Percentiles rank a stretch among this genome's conserved stretches.
Evolutionary conservation across 2,329 filamentous ascomycete species (phyloP).

Genomic region (Nakataea oryzae): DNA sequence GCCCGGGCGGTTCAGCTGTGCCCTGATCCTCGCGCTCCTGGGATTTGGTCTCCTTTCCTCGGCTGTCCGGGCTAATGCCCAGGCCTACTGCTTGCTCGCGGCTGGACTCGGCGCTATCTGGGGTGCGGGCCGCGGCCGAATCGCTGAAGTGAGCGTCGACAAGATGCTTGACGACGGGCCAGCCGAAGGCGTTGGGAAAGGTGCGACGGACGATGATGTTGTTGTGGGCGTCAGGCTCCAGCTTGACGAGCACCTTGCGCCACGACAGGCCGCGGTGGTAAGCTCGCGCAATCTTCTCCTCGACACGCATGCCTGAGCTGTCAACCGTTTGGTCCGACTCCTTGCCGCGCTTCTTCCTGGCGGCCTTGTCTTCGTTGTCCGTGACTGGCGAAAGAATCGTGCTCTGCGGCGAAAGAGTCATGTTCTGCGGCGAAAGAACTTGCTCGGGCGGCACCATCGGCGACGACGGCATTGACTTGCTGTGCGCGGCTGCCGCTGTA

Average conservation of each 20-base stretch:
- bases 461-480: constrained; percentile 22
- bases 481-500: constrained; percentile 12
- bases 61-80: constrained; percentile 41
- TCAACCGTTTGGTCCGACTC: constrained; percentile 39
- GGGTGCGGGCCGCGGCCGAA: constrained; percentile 50
- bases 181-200: constrained; percentile 96
- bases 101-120: constrained; percentile 57
- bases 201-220: constrained; percentile 94
- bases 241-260: constrained; percentile 91
- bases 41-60: constrained; percentile 55
- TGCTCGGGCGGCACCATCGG: constrained; percentile 20
- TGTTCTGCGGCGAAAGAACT: constrained; percentile 12
- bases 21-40: constrained; percentile 8
- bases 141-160: constrained; percentile 92
- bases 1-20: neutral
- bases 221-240: constrained; percentile 96
- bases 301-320: constrained; percentile 69
- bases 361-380: neutral
- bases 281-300: constrained; percentile 94
- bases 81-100: constrained; percentile 58
- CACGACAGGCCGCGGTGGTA: constrained; percentile 89
- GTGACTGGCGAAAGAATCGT: neutral
- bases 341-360: constrained; percentile 31
- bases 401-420: constrained; percentile 19
- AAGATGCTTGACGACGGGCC: constrained; percentile 92